These are phyloP conservation scores for Trichoderma harzianum DNA, from an alignment of 2,329 filamentous ascomycete genomes.

Conservation along the genomic window DNA sequence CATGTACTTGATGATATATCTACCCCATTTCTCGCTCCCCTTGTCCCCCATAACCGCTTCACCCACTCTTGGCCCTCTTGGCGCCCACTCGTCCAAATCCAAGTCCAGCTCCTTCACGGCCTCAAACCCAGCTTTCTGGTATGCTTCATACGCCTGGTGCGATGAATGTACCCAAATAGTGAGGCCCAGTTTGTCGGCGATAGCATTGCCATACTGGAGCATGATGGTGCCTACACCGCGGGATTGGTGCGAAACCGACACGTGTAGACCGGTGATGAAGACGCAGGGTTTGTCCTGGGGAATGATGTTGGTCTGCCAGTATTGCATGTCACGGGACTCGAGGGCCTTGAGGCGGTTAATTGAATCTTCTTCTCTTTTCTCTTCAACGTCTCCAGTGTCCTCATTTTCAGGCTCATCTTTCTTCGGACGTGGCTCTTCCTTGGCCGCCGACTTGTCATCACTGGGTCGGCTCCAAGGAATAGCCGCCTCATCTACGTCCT, in stretches of 20 bases:
- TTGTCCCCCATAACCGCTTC: slow-evolving; percentile 18
- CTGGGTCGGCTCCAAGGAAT: background rate
- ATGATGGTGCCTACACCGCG: slow-evolving; percentile 15
- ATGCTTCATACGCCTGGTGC: slow-evolving; percentile 19
- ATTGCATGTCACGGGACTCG: slow-evolving; percentile 17
- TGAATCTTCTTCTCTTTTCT: too few species aligned
- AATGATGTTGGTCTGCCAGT: slow-evolving; percentile 12
- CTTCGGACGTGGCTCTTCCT: too few species aligned
- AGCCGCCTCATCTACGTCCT: background rate
- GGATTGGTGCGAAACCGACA: slow-evolving; percentile 16
- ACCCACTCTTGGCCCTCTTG: slow-evolving; percentile 9
- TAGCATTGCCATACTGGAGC: slow-evolving; percentile 14
- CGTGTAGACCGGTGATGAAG: slow-evolving; percentile 16
- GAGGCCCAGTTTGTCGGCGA: slow-evolving; percentile 12
- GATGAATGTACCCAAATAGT: slow-evolving; percentile 18
- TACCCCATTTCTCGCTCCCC: slow-evolving; percentile 17
- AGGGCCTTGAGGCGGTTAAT: background rate
- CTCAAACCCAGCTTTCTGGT: slow-evolving; percentile 16
- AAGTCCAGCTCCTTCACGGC: slow-evolving; percentile 12
- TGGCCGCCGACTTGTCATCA: too few species aligned
- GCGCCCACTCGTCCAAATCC: slow-evolving; percentile 19
- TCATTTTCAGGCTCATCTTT: too few species aligned
- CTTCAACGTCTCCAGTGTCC: too few species aligned
- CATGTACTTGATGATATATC: slow-evolving; percentile 19
- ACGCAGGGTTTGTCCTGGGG: slow-evolving; percentile 17